Evolutionary conservation across 1,139 yeast genomes (phyloP).

Genomic region (Debaryomyces fabryi): DNA sequence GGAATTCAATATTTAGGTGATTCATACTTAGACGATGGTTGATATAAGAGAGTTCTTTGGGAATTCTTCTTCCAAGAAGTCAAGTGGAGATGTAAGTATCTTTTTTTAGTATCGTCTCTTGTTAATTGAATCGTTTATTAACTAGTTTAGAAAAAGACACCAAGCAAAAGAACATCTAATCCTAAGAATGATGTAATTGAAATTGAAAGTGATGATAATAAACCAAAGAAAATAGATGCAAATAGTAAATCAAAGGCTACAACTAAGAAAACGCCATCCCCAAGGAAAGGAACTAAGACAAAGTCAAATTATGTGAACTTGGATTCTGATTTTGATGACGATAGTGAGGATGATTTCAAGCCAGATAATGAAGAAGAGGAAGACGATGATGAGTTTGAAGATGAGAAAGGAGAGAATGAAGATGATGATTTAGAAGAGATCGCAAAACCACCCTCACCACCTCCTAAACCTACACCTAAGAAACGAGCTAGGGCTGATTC

Average conservation of each 20-base stretch:
- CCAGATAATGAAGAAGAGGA: slow-evolving; percentile 18
- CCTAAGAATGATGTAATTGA: slow-evolving; percentile 20
- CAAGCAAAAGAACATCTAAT: slow-evolving; percentile 6
- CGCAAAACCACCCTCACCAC: slow-evolving; percentile 9
- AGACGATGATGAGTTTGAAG: slow-evolving; percentile 22
- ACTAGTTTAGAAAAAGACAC: slow-evolving; percentile 1
- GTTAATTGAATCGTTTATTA: neutral
- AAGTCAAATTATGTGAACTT: slow-evolving; percentile 13
- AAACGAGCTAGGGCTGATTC: slow-evolving; percentile 12
- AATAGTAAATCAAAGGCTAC: neutral
- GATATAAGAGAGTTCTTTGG: slow-evolving; percentile 39
- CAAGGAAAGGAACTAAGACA: slow-evolving; percentile 8
- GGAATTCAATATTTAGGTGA: neutral
- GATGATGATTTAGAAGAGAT: slow-evolving; percentile 15
- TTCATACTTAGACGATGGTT: slow-evolving; percentile 30
- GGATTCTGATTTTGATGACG: slow-evolving; percentile 25
- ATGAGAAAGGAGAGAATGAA: slow-evolving; percentile 16
- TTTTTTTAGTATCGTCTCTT: neutral
- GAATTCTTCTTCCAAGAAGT: slow-evolving; percentile 8
- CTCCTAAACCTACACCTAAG: slow-evolving; percentile 14
- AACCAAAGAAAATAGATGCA: neutral
- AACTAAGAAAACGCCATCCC: slow-evolving; percentile 4
- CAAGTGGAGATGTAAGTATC: slow-evolving; percentile 2
- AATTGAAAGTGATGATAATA: slow-evolving; percentile 17
- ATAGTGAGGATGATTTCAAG: slow-evolving; percentile 18